Base-by-base conservation (phyloP, 2,329 filamentous ascomycete species). In the Pyrenochaeta sp. region DNA sequence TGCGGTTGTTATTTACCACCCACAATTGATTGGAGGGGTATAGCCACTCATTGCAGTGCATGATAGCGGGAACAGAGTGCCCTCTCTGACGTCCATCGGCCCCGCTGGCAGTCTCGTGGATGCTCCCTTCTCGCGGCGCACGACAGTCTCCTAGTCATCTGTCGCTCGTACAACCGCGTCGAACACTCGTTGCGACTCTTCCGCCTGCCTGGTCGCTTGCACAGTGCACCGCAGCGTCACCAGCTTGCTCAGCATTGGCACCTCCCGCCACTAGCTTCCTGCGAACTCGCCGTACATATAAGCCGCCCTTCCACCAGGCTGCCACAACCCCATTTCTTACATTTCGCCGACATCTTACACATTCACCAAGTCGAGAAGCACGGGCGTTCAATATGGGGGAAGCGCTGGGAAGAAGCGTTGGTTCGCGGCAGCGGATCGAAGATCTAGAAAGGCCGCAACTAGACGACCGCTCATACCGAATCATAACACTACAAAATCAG, bases 391-490 rank as follows among this genome's bases (percentile, higher is more conserved):
- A 37, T n/a, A 77, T 77, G 75, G 62, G 50, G 36, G 72, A 74
- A 62, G 46, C 66, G 50, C 57, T 77, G 44, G 66, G 64, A 43
- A 59, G 69, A 50, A 67, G 67, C 53, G 69, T 65, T 12, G 59
- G 56, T 6, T 50, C 65, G 47, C 65, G 69, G 46, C 67, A 69
- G 54, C 74, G 79, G 27, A 76, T 84, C 47, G 90, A 96, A 72
- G 79, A 84, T 46, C 82, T 97, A 53, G 91, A 96, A 81, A 93
- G 91, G 72, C 92, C 93, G 5, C 88, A 89, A 65, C 84, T 96
- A 53, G 94, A 98, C 78, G 89, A 96, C 77, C 88, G 94, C 52
- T 86, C 88, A 32, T 99, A 99, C 77, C 86, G 94, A 56, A 92
- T 99, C 62, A 89, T 98, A 68, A 87, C 88, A 52, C 84, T 99